Evolutionary conservation across 805 yeast genomes (phyloP).

Genomic region (Kuraishia capsulata): DNA sequence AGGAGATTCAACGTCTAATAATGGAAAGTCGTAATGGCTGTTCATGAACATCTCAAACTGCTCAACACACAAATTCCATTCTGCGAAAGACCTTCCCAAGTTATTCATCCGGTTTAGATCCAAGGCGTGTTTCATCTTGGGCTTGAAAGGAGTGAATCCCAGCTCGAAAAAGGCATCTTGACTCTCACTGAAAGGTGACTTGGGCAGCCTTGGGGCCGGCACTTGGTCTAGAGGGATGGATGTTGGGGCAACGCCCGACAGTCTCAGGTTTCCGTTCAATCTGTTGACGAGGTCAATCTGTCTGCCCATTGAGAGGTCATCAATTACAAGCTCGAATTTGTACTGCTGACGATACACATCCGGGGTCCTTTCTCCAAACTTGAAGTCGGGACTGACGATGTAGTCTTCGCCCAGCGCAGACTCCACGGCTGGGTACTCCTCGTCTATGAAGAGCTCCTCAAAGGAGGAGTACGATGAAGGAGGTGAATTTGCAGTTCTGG

Average conservation of each 20-base stretch:
- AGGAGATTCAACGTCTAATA: conserved; percentile 23
- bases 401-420: conserved; percentile 5
- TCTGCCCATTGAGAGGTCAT: conserved; percentile 8
- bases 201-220: not conserved
- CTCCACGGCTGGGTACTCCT: conserved; percentile 5
- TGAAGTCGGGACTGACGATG: not conserved
- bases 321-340: conserved; percentile 16
- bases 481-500: conserved; percentile 16
- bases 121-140: not conserved
- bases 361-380: conserved; percentile 8
- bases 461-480: conserved; percentile 12
- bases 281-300: not conserved
- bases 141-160: not conserved
- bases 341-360: conserved; percentile 12
- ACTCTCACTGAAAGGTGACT: not conserved
- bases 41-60: conserved; percentile 33
- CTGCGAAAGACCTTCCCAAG: conserved; percentile 41
- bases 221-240: no score
- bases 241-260: not conserved
- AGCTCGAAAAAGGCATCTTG: not conserved
- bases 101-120: conserved; percentile 3
- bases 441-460: conserved; percentile 1
- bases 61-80: conserved; percentile 36
- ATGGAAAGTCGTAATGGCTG: conserved; percentile 13
- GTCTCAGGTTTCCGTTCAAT: not conserved